A percentile compares a stretch with the other conserved stretches of the same genome.
Conservation (phyloP, 1,139 yeast species). For the Taiozyma sp. region DNA sequence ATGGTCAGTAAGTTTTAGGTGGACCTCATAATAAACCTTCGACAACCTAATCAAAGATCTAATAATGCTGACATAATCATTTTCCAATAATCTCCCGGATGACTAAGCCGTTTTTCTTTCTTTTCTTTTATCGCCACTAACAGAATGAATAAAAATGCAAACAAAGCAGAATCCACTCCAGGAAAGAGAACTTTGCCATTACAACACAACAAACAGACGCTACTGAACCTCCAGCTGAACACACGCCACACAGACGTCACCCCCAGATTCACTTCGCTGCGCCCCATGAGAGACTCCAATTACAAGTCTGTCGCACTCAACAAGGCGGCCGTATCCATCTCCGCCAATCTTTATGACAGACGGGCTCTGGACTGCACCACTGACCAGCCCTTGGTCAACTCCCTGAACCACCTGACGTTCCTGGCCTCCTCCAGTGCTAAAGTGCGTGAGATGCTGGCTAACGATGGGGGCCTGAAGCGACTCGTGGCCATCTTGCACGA, state of each 20-base stretch:
- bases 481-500: conserved; percentile 81
- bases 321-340: conserved; percentile 85
- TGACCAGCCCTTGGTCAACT: conserved; percentile 85
- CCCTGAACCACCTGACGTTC: conserved; percentile 83
- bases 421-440: conserved; percentile 82
- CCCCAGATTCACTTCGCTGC: background rate
- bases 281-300: conserved; percentile 76
- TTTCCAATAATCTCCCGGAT: too few species aligned
- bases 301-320: conserved; percentile 73
- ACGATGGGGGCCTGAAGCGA: conserved; percentile 90
- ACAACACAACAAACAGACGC: background rate
- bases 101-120: background rate
- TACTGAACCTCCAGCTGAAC: background rate
- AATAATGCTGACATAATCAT: background rate
- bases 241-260: background rate
- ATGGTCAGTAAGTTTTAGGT: too few species aligned
- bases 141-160: background rate
- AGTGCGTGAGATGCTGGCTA: conserved; percentile 82
- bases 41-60: too few species aligned
- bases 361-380: conserved; percentile 89
- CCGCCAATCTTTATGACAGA: conserved; percentile 84
- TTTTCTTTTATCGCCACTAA: background rate
- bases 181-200: background rate
- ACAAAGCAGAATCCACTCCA: background rate
- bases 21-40: too few species aligned